Evolutionary conservation across 352 stramenopile species (phyloP), one percentile per base, ranked within the genome.

Genomic region (Phytopythium cucurbitacearum): DNA sequence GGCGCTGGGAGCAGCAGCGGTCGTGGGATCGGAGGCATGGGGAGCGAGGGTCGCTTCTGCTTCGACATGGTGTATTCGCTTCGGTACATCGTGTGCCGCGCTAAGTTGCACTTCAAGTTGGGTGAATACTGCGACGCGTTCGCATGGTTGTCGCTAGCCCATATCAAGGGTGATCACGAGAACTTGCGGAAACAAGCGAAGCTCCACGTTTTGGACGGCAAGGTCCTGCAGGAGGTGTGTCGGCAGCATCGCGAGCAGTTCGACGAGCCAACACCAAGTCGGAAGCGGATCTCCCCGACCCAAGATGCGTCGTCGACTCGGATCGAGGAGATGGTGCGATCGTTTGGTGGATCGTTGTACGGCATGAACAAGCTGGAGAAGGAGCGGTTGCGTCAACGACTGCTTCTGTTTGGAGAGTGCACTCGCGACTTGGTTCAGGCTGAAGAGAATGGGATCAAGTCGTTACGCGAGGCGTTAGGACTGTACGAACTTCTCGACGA

Each of bases 1-100:
- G 75, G 73, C 2, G 80, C 67, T n/a, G 78, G 80, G 41, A 91
- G 76, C 48, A 80, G 76, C 42, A 84, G 73, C 8, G 64, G 70
- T 7, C 69, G 78, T 21, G 82, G 80, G 33, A 71, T 89, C 35
- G 73, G 76, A 9, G 82, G 80, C 16, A 86, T 93, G 62, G 76
- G 78, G 3, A 93, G 79, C 40, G 82, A 92, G 55, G 76, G 78
- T 16, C 71, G 83, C 7, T 89, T 81, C 50, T 88, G 76, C 33
- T 91, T 91, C 41, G 85, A 95, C 38, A 91, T 91, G 76, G 81
- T 88, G 12, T 73, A 83, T 15, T 86, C 73, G 8, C 60, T 88
- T 4, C 72, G 85, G 3, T 95, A 93, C 44, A 80, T 91, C 11
- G 21, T 80, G 3, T 80, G 73, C 15, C 80, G 82, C 4, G 71